A percentile compares a stretch with the other conserved stretches of the same genome.
Evolutionary conservation across 2,329 filamentous ascomycete species (phyloP).

Genomic region (Fusarium sp.): DNA sequence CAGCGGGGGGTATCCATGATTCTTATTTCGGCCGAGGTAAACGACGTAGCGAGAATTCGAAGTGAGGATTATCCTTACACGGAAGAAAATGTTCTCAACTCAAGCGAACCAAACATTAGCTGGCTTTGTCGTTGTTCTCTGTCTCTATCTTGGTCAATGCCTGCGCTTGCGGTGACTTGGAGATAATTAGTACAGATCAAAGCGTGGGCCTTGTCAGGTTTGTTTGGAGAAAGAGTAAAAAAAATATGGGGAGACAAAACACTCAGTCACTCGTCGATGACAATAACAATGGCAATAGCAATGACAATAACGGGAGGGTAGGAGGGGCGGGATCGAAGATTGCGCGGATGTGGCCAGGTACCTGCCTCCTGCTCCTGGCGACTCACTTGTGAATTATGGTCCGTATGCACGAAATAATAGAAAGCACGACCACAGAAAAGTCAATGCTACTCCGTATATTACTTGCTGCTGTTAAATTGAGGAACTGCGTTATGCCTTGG

Average conservation of each 20-base stretch:
- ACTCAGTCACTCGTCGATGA: constrained; percentile 2
- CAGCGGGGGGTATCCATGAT: constrained; percentile 42
- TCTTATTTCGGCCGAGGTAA: constrained; percentile 46
- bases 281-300: neutral
- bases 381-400: constrained; percentile 4
- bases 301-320: constrained; percentile 11
- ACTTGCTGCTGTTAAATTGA: neutral
- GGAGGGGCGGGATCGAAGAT: constrained; percentile 45
- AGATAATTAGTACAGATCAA: constrained; percentile 24
- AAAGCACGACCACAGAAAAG: constrained; percentile 17
- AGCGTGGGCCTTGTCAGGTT: constrained; percentile 37
- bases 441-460: neutral
- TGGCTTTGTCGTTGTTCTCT: neutral
- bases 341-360: constrained; percentile 13
- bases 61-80: constrained; percentile 34
- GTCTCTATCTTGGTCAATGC: constrained; percentile 11
- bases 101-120: constrained; percentile 2
- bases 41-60: constrained; percentile 12
- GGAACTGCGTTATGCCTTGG: constrained; percentile 5
- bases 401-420: constrained; percentile 23
- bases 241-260: constrained; percentile 43
- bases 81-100: constrained; percentile 8
- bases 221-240: constrained; percentile 42
- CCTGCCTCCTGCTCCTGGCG: constrained; percentile 6
- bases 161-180: constrained; percentile 26